Percentiles rank a stretch among this genome's conserved stretches.
These are phyloP conservation scores for Penicillium sp. DNA, from an alignment of 2,329 filamentous ascomycete species.

Conservation along the genomic window DNA sequence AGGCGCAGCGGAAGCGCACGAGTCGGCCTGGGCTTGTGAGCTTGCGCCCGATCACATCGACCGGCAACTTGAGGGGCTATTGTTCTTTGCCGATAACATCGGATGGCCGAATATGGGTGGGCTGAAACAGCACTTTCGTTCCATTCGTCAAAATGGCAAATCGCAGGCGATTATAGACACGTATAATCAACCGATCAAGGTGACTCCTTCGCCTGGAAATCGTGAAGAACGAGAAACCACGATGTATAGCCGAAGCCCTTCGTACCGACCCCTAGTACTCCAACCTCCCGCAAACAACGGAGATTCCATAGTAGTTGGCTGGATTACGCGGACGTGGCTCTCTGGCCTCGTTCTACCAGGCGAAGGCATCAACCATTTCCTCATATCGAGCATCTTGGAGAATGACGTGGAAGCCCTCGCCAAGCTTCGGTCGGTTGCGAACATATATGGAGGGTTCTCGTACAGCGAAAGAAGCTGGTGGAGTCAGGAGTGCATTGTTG, in stretches of 20 bases:
- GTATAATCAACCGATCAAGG: constrained; percentile 21
- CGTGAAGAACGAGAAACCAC: constrained; percentile 27
- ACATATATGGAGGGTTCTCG: constrained; percentile 61
- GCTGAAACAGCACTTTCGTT: constrained; percentile 42
- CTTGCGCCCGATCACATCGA: constrained; percentile 42
- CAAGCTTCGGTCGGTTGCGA: constrained; percentile 55
- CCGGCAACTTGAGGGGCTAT: constrained; percentile 55
- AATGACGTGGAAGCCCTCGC: constrained; percentile 57
- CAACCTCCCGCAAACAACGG: constrained; percentile 22
- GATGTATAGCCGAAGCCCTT: constrained; percentile 37
- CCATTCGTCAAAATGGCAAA: constrained; percentile 36
- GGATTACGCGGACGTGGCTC: constrained; percentile 61
- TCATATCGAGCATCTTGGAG: constrained; percentile 62
- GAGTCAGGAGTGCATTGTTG: constrained; percentile 62
- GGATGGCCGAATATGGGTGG: constrained; percentile 54
- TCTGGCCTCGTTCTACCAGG: constrained; percentile 61
- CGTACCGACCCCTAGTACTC: constrained; percentile 36
- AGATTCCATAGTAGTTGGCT: constrained; percentile 48
- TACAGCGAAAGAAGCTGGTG: constrained; percentile 58
- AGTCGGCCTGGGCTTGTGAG: constrained; percentile 40
- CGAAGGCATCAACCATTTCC: constrained; percentile 57
- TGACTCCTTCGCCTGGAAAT: constrained; percentile 12
- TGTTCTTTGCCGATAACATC: constrained; percentile 56
- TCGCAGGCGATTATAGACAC: constrained; percentile 18
- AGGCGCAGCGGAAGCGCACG: constrained; percentile 17